Conservation (phyloP, 108 stramenopile genomes). For the Conticribra guillardii region DNA sequence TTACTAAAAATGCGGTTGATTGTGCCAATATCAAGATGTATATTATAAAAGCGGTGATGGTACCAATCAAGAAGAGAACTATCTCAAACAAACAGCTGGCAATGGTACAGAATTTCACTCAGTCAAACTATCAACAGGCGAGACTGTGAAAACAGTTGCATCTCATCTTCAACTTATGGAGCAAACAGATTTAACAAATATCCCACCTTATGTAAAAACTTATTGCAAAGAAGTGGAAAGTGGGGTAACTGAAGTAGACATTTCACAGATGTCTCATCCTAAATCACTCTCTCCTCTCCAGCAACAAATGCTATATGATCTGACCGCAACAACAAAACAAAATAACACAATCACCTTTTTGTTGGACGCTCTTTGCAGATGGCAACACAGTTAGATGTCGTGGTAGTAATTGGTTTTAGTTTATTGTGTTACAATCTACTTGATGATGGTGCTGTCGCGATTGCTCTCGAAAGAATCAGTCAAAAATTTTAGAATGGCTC, state of each 20-base stretch:
- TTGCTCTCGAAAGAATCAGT: no score
- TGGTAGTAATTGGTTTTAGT: no score
- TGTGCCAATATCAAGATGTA: slow-evolving; percentile 7
- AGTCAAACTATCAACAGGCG: not conserved
- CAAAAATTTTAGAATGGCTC: no score
- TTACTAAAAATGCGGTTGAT: not conserved
- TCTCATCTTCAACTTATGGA: slow-evolving; percentile 1
- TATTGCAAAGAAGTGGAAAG: slow-evolving; percentile 11
- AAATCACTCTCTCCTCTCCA: slow-evolving; percentile 16
- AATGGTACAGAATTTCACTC: slow-evolving; percentile 2
- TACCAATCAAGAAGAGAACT: not conserved
- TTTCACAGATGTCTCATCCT: slow-evolving; percentile 3
- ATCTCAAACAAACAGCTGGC: not conserved
- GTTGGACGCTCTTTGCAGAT: no score
- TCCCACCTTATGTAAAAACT: not conserved
- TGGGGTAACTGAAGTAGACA: not conserved
- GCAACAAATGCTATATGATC: no score
- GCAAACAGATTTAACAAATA: slow-evolving; percentile 14
- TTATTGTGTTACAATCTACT: no score
- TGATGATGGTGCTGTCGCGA: no score
- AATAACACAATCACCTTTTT: no score
- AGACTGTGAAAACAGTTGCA: not conserved
- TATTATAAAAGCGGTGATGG: slow-evolving; percentile 21
- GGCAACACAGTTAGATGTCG: no score
- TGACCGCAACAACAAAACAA: no score